Percentiles rank a stretch among this genome's conserved stretches.
Conservation (phyloP, 805 yeast genomes). For the Sugiyamaella mastotermitis region DNA sequence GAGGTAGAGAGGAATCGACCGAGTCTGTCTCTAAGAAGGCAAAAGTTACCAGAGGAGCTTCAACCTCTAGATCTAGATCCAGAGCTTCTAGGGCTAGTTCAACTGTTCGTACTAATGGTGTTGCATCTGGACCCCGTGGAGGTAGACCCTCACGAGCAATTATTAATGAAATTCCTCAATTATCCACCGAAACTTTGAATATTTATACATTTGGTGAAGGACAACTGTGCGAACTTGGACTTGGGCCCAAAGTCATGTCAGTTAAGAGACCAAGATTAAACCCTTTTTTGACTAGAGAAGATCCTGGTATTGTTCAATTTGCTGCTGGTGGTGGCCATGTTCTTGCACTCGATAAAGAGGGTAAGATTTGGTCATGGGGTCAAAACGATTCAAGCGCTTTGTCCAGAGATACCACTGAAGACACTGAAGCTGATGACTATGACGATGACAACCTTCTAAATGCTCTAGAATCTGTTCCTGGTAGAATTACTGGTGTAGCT, state of each 20-base stretch:
- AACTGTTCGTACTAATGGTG: too few species aligned
- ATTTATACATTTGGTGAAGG: slow-evolving; percentile 96
- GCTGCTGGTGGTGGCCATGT: slow-evolving; percentile 97
- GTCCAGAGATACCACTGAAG: slow-evolving; percentile 62
- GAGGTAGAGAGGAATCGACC: too few species aligned
- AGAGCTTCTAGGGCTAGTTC: too few species aligned
- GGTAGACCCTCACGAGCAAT: slow-evolving; percentile 1
- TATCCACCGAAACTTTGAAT: slow-evolving; percentile 48
- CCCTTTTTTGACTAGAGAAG: slow-evolving; percentile 59
- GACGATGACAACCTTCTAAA: slow-evolving; percentile 78
- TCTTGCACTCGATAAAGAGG: slow-evolving; percentile 69
- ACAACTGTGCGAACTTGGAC: slow-evolving; percentile 93
- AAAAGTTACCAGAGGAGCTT: too few species aligned
- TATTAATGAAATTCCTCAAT: slow-evolving; percentile 21
- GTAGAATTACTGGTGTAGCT: slow-evolving; percentile 58
- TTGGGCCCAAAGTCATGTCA: slow-evolving; percentile 93
- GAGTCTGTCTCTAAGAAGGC: too few species aligned
- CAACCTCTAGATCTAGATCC: too few species aligned
- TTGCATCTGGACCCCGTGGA: too few species aligned
- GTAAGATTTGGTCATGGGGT: slow-evolving; percentile 97
- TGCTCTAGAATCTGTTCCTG: slow-evolving; percentile 86
- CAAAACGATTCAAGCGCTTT: slow-evolving; percentile 87
- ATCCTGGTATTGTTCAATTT: slow-evolving; percentile 70
- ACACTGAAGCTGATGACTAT: slow-evolving; percentile 45
- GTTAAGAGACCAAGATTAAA: slow-evolving; percentile 94